These are phyloP conservation scores for Lasiodiplodia gonubiensis DNA, from an alignment of 2,329 filamentous ascomycete species.

Conservation along the genomic window DNA sequence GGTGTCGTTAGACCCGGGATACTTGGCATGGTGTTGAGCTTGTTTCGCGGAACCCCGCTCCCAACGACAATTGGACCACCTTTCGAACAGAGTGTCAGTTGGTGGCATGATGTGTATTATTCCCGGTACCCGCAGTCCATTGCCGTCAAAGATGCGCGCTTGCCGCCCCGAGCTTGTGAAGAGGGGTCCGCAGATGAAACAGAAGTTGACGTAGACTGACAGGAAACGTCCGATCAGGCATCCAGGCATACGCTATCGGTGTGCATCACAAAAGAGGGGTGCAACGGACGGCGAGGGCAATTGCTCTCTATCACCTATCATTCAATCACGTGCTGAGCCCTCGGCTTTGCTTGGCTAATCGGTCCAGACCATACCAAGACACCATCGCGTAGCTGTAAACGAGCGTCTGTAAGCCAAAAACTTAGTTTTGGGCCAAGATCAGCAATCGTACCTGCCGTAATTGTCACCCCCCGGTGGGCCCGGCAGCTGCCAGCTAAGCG, in stretches of 20 bases:
- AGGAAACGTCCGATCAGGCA: background rate
- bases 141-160: background rate
- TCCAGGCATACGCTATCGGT: background rate
- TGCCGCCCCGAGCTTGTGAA: background rate
- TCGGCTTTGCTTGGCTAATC: background rate
- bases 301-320: background rate
- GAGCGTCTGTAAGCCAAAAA: background rate
- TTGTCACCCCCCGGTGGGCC: background rate
- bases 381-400: background rate
- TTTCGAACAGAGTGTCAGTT: too few relatives aligned
- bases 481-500: background rate
- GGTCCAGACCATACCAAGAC: background rate
- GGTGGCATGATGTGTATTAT: background rate
- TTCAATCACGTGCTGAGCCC: too few relatives aligned
- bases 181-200: background rate
- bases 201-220: background rate
- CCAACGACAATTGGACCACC: too few relatives aligned
- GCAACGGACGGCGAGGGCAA: background rate
- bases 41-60: background rate
- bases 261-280: background rate
- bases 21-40: background rate
- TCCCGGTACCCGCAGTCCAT: background rate
- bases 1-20: background rate
- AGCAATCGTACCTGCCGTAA: background rate
- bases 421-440: background rate